Conservation (phyloP, 2,329 filamentous ascomycete genomes). For the Lasiodiplodia citricola region DNA sequence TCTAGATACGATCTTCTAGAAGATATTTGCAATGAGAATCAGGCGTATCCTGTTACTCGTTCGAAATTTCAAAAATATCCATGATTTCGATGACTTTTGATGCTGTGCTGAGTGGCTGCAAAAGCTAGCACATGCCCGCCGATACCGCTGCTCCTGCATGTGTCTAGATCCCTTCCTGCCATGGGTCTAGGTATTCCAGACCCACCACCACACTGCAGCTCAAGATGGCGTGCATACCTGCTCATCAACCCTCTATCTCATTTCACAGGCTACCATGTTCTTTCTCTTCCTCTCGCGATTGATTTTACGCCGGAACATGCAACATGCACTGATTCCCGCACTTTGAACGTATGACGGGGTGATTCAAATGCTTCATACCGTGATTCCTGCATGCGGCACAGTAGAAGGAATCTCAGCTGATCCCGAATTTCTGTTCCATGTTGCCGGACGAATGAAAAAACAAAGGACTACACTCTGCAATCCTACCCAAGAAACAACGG, state of each 20-base stretch:
- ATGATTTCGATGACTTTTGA: background rate
- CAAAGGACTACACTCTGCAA: background rate
- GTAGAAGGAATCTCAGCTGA: background rate
- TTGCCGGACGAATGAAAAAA: background rate
- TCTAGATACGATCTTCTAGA: background rate
- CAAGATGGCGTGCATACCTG: background rate
- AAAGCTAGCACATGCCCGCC: background rate
- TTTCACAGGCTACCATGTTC: background rate
- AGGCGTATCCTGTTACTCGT: background rate
- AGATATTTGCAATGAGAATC: background rate
- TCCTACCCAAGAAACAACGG: background rate
- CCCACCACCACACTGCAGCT: background rate
- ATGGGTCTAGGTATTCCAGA: background rate
- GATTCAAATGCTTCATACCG: background rate
- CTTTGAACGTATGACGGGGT: background rate
- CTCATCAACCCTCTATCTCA: background rate
- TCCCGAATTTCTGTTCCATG: background rate
- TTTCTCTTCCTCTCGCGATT: background rate
- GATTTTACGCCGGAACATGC: background rate
- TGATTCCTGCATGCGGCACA: background rate
- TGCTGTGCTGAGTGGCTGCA: background rate
- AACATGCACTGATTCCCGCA: background rate
- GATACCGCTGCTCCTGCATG: constrained; percentile 7
- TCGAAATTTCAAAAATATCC: background rate
- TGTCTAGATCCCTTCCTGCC: background rate